A percentile compares a stretch with the other conserved stretches of the same genome.
phyloP scores from a whole-genome alignment of 768 basidiomycete species.

The Russula earlei region DNA sequence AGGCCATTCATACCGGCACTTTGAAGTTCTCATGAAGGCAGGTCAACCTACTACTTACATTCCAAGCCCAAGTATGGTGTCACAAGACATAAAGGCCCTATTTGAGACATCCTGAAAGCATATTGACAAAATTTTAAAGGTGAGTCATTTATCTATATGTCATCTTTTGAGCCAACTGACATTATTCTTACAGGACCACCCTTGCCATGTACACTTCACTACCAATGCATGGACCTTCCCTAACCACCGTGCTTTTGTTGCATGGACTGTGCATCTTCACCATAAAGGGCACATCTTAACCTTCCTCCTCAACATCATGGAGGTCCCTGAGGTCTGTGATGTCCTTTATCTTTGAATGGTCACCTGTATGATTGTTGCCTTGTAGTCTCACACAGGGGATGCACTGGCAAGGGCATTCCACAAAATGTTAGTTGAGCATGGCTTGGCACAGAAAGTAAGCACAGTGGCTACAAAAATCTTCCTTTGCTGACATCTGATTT shows the following conservation, averaged over 20 bases:
- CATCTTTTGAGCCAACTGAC: too few relatives aligned
- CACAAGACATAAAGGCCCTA: too few relatives aligned
- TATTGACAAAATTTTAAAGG: too few relatives aligned
- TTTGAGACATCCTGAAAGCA: too few relatives aligned
- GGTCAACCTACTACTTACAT: too few relatives aligned
- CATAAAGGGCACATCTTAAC: conserved; percentile 23
- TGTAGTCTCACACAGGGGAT: conserved; percentile 24
- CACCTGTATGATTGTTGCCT: not conserved
- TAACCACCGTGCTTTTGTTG: conserved; percentile 29
- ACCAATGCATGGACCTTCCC: conserved; percentile 33
- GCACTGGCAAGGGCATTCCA: conserved; percentile 24
- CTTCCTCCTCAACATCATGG: conserved; percentile 31
- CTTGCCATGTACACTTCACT: conserved; percentile 18
- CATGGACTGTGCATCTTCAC: conserved; percentile 29
- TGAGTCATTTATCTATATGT: too few relatives aligned
- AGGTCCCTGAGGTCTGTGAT: conserved; percentile 23
- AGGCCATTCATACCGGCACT: too few relatives aligned
- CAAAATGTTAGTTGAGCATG: conserved; percentile 23
- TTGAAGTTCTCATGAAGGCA: too few relatives aligned
- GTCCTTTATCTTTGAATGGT: not conserved
- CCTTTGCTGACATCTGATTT: not conserved
- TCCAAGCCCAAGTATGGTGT: too few relatives aligned
- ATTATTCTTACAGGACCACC: not conserved
- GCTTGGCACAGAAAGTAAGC: conserved; percentile 27
- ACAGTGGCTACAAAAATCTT: not conserved